Base-by-base conservation (phyloP, 1,284 basidiomycete species). In the Heterobasidion occidentale region DNA sequence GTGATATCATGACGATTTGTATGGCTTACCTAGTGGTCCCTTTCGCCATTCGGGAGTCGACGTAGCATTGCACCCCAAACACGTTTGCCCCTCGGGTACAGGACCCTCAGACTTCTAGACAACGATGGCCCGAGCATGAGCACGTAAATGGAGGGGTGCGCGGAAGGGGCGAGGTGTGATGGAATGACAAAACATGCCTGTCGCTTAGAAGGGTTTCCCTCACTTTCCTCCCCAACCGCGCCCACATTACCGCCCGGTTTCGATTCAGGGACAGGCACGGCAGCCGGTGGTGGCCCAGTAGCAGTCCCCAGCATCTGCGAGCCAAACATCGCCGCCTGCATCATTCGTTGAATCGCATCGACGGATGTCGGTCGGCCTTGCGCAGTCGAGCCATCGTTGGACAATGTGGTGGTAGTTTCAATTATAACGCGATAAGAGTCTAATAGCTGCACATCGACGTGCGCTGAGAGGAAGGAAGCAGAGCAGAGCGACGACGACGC, bases 11-110 rank as follows among this genome's bases (percentile, higher is more conserved):
- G 4, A 4, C 12, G n/a, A n/a, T 42, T 11, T 11, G 38, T n/a
- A n/a, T 42, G 38, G 72, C 77, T 67, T 65, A 90, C 88, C 88
- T 71, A 91, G 70, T 14, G 88, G 88, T 1, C 88, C 88, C 62
- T 88, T 71, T 56, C 88, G 75, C 88, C 89, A 91, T 73, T 91
- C 88, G 6, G 88, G 88, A 57, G 89, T 91, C 55, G 88, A 84
- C n/a, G 88, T 91, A 58, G 88, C 88, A 62, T 74, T 78, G 70
- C 88, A 91, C 35, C 87, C 89, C 36, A 88, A 73, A 68, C 88
- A 91, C 42, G 78, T 84, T 68, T 89, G 89, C 19, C 78, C 78
- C 58, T 85, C 83, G 57, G 71, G 69, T 57, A 70, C 70, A 48
- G 68, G 67, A 56, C 74, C 77, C 11, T 76, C 72, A 45, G 67